Conservation (phyloP, 2,329 filamentous ascomycete species). For the Fusarium piperis region DNA sequence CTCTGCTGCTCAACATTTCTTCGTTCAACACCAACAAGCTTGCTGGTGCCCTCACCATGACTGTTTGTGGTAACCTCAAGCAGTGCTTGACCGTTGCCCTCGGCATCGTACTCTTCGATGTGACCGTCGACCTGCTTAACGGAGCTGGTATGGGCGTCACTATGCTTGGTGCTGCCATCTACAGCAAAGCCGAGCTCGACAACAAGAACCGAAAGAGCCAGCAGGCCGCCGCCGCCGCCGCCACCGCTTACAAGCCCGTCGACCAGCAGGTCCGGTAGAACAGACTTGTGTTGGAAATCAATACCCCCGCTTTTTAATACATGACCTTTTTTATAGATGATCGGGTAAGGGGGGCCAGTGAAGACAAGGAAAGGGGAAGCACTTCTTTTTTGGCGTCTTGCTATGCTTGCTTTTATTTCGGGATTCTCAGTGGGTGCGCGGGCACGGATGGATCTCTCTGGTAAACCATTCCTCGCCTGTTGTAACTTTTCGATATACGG, state of each 20-base stretch:
- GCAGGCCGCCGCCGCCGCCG: constrained; percentile 43
- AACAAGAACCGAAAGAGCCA: constrained; percentile 50
- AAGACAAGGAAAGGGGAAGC: constrained; percentile 22
- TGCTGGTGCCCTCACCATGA: constrained; percentile 67
- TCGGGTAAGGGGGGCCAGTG: constrained; percentile 15
- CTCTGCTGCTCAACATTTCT: constrained; percentile 65
- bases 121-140: constrained; percentile 61
- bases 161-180: constrained; percentile 64
- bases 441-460: constrained; percentile 8
- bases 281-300: constrained; percentile 8
- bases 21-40: constrained; percentile 68
- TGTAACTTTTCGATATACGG: constrained; percentile 28
- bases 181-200: constrained; percentile 66
- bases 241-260: constrained; percentile 48
- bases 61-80: constrained; percentile 68
- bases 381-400: constrained; percentile 29
- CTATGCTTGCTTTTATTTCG: constrained; percentile 10
- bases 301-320: constrained; percentile 37
- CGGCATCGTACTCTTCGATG: constrained; percentile 63
- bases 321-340: constrained; percentile 42
- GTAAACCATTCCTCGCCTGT: constrained; percentile 16
- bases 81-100: constrained; percentile 65
- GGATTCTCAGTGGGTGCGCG: constrained; percentile 9
- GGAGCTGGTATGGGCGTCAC: constrained; percentile 66
- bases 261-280: constrained; percentile 45